Evolutionary conservation across 2,329 filamentous ascomycete genomes (phyloP).

Genomic region (Parascedosporium putredinis): DNA sequence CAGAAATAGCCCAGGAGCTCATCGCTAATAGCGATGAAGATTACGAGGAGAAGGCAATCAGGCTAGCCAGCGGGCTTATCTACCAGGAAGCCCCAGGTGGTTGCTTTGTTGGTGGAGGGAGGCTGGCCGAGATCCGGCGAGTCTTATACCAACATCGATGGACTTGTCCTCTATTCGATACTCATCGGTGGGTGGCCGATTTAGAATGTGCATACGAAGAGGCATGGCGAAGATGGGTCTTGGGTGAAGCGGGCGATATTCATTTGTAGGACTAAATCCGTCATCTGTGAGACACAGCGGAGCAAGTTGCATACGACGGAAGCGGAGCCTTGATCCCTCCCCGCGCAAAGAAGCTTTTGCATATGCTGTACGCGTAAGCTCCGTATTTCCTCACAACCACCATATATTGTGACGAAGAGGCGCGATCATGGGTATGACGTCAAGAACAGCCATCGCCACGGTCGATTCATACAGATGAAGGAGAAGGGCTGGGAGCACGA

Average conservation of each 20-base stretch:
- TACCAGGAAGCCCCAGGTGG: slow-evolving; percentile 39
- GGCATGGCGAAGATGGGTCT: slow-evolving; percentile 83
- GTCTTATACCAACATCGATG: slow-evolving; percentile 77
- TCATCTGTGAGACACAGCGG: neutral
- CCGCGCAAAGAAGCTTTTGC: too few relatives aligned
- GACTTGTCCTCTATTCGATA: slow-evolving; percentile 84
- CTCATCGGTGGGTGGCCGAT: slow-evolving; percentile 79
- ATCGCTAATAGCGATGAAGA: slow-evolving; percentile 69
- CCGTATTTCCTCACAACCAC: too few relatives aligned
- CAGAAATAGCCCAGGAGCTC: slow-evolving; percentile 59
- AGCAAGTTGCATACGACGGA: too few relatives aligned
- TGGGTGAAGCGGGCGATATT: slow-evolving; percentile 83
- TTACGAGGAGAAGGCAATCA: slow-evolving; percentile 71
- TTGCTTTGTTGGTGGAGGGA: slow-evolving; percentile 49
- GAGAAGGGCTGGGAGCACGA: too few relatives aligned
- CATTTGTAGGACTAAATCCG: slow-evolving; percentile 45
- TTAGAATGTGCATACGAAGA: slow-evolving; percentile 80
- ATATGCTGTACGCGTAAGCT: too few relatives aligned
- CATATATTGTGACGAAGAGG: too few relatives aligned
- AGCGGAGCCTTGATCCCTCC: too few relatives aligned
- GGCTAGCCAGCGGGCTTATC: slow-evolving; percentile 51
- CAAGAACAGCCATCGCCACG: too few relatives aligned
- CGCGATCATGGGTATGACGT: too few relatives aligned
- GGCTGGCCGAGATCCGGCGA: slow-evolving; percentile 67
- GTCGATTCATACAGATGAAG: too few relatives aligned